phyloP scores from a whole-genome alignment of 2,329 filamentous ascomycete genomes.

The Blumeria graminis region DNA sequence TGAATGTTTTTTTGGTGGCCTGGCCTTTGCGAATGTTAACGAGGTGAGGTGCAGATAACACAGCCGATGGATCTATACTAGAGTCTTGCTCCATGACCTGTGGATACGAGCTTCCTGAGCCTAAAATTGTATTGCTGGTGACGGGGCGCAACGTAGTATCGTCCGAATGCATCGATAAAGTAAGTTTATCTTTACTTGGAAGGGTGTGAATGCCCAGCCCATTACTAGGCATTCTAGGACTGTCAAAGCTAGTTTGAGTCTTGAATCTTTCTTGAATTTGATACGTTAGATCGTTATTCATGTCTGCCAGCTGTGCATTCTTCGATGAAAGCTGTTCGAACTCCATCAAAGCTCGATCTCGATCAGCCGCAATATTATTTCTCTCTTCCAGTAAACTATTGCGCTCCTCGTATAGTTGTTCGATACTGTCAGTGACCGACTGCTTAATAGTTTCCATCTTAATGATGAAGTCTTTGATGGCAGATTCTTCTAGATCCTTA shows the following conservation, averaged over 20 bases:
- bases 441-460: slow-evolving; percentile 38
- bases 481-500: slow-evolving; percentile 61
- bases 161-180: slow-evolving; percentile 12
- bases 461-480: slow-evolving; percentile 78
- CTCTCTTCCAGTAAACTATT: slow-evolving; percentile 72
- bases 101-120: slow-evolving; percentile 11
- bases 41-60: slow-evolving; percentile 45
- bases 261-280: slow-evolving; percentile 89
- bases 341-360: slow-evolving; percentile 81
- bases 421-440: slow-evolving; percentile 30
- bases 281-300: slow-evolving; percentile 88
- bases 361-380: slow-evolving; percentile 55
- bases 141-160: slow-evolving; percentile 18
- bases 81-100: slow-evolving; percentile 15
- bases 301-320: slow-evolving; percentile 78
- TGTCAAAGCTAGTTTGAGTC: slow-evolving; percentile 33
- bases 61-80: slow-evolving; percentile 13
- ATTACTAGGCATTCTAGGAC: slow-evolving; percentile 21
- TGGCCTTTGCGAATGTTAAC: slow-evolving; percentile 89
- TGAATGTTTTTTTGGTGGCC: slow-evolving; percentile 52
- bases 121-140: slow-evolving; percentile 16
- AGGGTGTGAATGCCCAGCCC: slow-evolving; percentile 40
- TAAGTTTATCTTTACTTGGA: slow-evolving; percentile 24
- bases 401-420: slow-evolving; percentile 42
- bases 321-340: slow-evolving; percentile 88